phyloP scores from a whole-genome alignment of 1,139 yeast genomes.

The Pichia sp. region DNA sequence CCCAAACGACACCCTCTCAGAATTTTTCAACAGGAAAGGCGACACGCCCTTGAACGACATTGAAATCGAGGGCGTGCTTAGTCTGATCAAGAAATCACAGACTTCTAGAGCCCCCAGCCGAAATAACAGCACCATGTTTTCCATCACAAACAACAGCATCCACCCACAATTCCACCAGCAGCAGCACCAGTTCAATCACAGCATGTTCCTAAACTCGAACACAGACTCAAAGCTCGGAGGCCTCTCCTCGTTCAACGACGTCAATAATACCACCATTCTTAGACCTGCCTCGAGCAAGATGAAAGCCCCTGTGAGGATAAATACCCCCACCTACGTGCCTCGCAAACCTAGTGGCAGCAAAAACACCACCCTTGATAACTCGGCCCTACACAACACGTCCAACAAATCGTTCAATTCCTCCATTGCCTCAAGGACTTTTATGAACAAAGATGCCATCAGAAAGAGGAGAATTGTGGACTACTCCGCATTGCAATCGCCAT shows the following conservation, averaged over 20 bases:
- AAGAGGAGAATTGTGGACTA: slow-evolving; percentile 56
- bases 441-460: slow-evolving; percentile 31
- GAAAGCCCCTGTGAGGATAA: slow-evolving; percentile 25
- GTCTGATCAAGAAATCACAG: slow-evolving; percentile 45
- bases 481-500: slow-evolving; percentile 63
- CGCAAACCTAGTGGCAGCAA: not conserved
- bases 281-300: slow-evolving; percentile 21
- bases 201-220: slow-evolving; percentile 9
- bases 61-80: slow-evolving; percentile 80
- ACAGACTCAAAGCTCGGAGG: slow-evolving; percentile 9
- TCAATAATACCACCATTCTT: slow-evolving; percentile 20
- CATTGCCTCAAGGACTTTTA: slow-evolving; percentile 1
- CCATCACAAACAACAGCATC: not conserved
- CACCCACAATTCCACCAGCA: not conserved
- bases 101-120: slow-evolving; percentile 24
- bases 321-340: slow-evolving; percentile 26
- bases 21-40: slow-evolving; percentile 75
- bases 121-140: slow-evolving; percentile 10
- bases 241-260: slow-evolving; percentile 12
- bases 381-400: slow-evolving; percentile 3
- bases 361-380: slow-evolving; percentile 1
- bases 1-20: slow-evolving; percentile 61
- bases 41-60: slow-evolving; percentile 65
- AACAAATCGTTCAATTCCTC: slow-evolving; percentile 6
- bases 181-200: not conserved